phyloP scores from a whole-genome alignment of 345 rosid genomes.

The Brassica incana region DNA sequence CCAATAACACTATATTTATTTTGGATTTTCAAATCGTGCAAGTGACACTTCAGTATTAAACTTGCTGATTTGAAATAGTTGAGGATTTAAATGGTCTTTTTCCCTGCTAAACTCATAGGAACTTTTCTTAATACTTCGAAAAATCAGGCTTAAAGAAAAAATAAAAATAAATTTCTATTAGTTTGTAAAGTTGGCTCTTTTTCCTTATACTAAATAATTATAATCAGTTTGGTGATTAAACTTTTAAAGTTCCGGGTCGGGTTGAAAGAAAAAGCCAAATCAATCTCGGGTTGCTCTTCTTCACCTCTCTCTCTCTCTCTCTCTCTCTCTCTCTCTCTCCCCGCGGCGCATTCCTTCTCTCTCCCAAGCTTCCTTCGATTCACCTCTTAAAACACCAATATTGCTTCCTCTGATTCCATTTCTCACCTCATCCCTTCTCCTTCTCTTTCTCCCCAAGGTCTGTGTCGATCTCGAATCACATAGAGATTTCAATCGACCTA shows the following conservation, averaged over 20 bases:
- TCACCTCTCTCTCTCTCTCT: conserved; percentile 7
- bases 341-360: conserved; percentile 36
- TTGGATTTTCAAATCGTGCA: no score
- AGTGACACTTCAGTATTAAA: no score
- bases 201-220: no score
- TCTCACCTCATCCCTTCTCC: not conserved
- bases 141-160: not conserved
- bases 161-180: no score
- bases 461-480: conserved; percentile 20
- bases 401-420: conserved; percentile 1
- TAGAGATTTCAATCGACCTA: conserved; percentile 24
- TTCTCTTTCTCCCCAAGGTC: not conserved
- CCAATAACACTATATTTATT: no score
- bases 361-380: conserved; percentile 28
- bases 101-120: not conserved
- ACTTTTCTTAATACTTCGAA: no score
- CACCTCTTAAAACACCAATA: not conserved
- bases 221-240: not conserved
- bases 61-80: no score
- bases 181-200: not conserved
- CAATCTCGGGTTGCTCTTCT: conserved; percentile 17
- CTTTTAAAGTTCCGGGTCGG: conserved; percentile 32
- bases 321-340: conserved; percentile 21
- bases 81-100: no score
- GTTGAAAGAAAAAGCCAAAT: conserved; percentile 1